Percentiles rank a stretch among this genome's conserved stretches.
Evolutionary conservation across 2,329 filamentous ascomycete genomes (phyloP).

Genomic region (Parastagonospora avenae): DNA sequence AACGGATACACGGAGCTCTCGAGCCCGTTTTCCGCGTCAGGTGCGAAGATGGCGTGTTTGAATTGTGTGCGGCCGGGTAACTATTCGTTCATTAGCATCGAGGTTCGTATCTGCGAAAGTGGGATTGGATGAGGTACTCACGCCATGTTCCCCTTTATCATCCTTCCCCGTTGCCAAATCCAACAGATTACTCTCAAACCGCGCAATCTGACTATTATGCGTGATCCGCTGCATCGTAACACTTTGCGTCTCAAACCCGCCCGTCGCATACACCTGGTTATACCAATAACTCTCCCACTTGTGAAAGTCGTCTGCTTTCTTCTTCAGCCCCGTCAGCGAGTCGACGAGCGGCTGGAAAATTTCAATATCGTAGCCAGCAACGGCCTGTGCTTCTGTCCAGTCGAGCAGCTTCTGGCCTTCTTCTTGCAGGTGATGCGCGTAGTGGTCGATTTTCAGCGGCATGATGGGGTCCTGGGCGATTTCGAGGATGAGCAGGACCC

Average conservation of each 20-base stretch:
- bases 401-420: constrained; percentile 74
- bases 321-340: constrained; percentile 66
- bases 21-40: constrained; percentile 74
- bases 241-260: constrained; percentile 75
- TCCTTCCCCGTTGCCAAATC: constrained; percentile 68
- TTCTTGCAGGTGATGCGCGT: constrained; percentile 66
- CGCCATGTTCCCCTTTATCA: constrained; percentile 57
- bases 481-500: constrained; percentile 82
- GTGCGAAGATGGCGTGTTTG: constrained; percentile 90
- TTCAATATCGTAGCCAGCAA: constrained; percentile 51
- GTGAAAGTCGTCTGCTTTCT: constrained; percentile 68
- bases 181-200: constrained; percentile 81
- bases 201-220: constrained; percentile 79
- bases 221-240: constrained; percentile 70
- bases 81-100: constrained; percentile 22
- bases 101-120: not conserved
- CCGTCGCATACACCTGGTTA: constrained; percentile 68
- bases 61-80: constrained; percentile 88
- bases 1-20: constrained; percentile 74
- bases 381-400: constrained; percentile 60
- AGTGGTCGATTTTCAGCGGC: constrained; percentile 79
- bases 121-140: constrained; percentile 56
- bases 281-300: constrained; percentile 82
- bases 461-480: constrained; percentile 80
- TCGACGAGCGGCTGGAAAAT: constrained; percentile 63